Conservation (phyloP, 1,284 basidiomycete species). For the Microbotryum silenes-acaulis region DNA sequence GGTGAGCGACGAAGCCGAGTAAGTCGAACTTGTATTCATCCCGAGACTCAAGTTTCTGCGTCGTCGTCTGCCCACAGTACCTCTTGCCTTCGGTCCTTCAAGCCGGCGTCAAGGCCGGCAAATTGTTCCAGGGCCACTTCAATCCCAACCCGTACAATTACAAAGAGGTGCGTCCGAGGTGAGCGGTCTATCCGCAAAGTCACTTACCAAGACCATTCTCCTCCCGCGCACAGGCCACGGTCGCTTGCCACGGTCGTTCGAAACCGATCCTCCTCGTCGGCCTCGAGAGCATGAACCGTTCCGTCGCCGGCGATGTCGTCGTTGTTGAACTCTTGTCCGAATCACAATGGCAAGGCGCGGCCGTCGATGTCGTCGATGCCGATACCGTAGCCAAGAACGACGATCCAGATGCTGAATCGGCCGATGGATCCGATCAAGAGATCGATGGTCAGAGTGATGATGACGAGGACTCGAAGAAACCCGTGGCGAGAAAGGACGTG, state of each 20-base stretch:
- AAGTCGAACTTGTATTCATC: neutral
- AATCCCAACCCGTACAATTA: conserved; percentile 95
- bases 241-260: conserved; percentile 61
- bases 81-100: conserved; percentile 62
- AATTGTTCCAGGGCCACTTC: conserved; percentile 86
- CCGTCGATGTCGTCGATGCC: conserved; percentile 87
- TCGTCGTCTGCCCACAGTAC: conserved; percentile 53
- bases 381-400: conserved; percentile 74
- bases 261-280: conserved; percentile 82
- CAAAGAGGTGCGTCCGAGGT: conserved; percentile 55
- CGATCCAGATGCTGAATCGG: conserved; percentile 66
- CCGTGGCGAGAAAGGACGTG: conserved; percentile 38
- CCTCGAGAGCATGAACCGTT: conserved; percentile 88
- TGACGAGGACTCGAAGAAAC: conserved; percentile 2
- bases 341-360: conserved; percentile 85
- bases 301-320: conserved; percentile 88
- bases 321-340: conserved; percentile 82
- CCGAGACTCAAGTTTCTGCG: neutral
- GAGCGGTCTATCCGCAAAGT: too few species aligned
- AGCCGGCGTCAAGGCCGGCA: conserved; percentile 77
- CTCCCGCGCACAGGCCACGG: conserved; percentile 56
- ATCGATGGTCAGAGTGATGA: conserved; percentile 48
- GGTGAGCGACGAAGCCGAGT: conserved; percentile 44
- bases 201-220: neutral
- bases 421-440: conserved; percentile 41